Conservation (phyloP, 805 yeast genomes). For the Metschnikowia amazonensis region DNA sequence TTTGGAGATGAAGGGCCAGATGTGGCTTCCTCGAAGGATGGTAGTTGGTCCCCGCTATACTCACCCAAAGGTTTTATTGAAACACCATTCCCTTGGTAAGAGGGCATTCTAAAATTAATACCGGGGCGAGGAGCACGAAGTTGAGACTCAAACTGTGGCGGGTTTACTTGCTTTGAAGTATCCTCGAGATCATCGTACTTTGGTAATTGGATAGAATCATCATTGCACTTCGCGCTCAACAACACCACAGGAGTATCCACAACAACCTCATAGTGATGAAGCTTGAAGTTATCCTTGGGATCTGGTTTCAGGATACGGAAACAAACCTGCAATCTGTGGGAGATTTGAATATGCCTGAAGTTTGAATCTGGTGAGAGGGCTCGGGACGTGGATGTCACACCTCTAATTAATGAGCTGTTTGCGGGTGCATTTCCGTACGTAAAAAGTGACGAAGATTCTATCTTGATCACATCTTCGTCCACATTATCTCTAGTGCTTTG, state of each 20-base stretch:
- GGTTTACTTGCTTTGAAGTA: neutral
- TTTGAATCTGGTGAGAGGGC: slow-evolving; percentile 63
- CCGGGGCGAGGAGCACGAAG: slow-evolving; percentile 18
- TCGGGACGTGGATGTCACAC: slow-evolving; percentile 32
- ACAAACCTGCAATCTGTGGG: slow-evolving; percentile 68
- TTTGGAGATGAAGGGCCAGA: slow-evolving; percentile 40
- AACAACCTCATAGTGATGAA: slow-evolving; percentile 76
- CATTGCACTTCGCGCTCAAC: slow-evolving; percentile 40
- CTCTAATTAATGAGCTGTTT: slow-evolving; percentile 31
- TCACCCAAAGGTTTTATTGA: slow-evolving; percentile 27
- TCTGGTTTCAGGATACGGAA: slow-evolving; percentile 65
- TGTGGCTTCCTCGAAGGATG: slow-evolving; percentile 65
- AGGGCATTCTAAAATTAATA: slow-evolving; percentile 39
- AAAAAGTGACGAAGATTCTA: slow-evolving; percentile 30
- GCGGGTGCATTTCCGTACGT: slow-evolving; percentile 22
- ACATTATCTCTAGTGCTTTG: slow-evolving; percentile 7
- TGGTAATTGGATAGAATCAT: slow-evolving; percentile 39
- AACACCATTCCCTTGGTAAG: slow-evolving; percentile 30
- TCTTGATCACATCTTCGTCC: slow-evolving; percentile 24
- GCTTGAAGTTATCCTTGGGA: slow-evolving; percentile 38
- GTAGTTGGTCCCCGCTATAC: slow-evolving; percentile 34
- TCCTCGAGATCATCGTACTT: slow-evolving; percentile 29
- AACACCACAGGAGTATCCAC: slow-evolving; percentile 70
- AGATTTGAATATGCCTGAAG: slow-evolving; percentile 56
- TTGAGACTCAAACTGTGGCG: neutral